Evolutionary conservation across 768 basidiomycete species (phyloP).

Genomic region (Austroboletus eburneus): DNA sequence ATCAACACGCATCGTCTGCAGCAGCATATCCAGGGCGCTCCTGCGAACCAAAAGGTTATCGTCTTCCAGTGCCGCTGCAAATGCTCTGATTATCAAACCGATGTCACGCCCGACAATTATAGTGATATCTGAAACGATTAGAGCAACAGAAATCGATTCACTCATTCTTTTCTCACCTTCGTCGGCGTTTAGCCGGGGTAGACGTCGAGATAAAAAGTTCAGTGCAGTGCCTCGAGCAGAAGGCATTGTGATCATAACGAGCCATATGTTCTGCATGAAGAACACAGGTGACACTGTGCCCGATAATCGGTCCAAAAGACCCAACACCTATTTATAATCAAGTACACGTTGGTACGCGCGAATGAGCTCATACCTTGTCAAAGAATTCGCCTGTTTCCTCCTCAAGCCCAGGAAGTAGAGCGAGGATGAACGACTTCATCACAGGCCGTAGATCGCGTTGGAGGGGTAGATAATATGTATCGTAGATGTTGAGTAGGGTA

Average conservation of each 20-base stretch:
- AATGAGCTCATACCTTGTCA: conserved; percentile 56
- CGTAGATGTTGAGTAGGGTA: conserved; percentile 84
- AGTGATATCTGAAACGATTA: conserved; percentile 48
- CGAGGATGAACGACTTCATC: conserved; percentile 92
- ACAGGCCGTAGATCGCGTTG: conserved; percentile 77
- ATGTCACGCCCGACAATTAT: conserved; percentile 78
- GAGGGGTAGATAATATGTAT: conserved; percentile 87
- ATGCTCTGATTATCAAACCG: conserved; percentile 92
- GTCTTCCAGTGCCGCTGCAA: conserved; percentile 88
- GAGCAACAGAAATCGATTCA: conserved; percentile 4
- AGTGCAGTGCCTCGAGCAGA: conserved; percentile 81
- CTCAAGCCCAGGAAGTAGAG: conserved; percentile 90
- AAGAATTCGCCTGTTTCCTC: conserved; percentile 98
- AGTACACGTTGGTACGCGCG: conserved; percentile 1
- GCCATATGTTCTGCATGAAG: conserved; percentile 95
- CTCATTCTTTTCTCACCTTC: conserved; percentile 49
- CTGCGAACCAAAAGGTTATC: conserved; percentile 89
- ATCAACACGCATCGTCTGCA: conserved; percentile 72
- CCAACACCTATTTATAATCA: conserved; percentile 55
- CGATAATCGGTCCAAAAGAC: conserved; percentile 76
- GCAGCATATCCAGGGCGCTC: conserved; percentile 77
- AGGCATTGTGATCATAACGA: conserved; percentile 87
- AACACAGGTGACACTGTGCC: conserved; percentile 81
- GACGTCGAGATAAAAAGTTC: conserved; percentile 77
- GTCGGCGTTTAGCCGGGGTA: conserved; percentile 65